phyloP scores from a whole-genome alignment of 2,329 filamentous ascomycete genomes.

The Celoporthe dispersa region DNA sequence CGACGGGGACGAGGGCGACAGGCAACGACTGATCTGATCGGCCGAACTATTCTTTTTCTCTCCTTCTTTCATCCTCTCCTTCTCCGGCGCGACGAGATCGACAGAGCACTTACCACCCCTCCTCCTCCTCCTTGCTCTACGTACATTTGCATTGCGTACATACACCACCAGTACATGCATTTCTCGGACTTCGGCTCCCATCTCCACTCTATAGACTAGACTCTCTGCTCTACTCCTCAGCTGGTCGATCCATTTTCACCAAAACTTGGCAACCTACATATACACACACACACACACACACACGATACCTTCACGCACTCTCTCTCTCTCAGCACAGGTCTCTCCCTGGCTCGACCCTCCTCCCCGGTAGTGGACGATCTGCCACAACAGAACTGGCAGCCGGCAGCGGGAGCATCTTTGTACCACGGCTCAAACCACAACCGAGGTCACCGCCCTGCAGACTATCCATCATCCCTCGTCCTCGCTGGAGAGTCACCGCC shows the following conservation, averaged over 20 bases:
- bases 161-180: slow-evolving; percentile 2
- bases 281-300: background rate
- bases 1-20: background rate
- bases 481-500: background rate
- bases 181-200: background rate
- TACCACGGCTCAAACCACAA: background rate
- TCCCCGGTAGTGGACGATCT: background rate
- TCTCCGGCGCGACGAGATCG: background rate
- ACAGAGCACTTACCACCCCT: background rate
- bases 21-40: background rate
- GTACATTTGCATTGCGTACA: background rate
- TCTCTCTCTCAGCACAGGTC: background rate
- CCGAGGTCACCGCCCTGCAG: background rate
- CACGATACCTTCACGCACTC: background rate
- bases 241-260: background rate
- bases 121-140: background rate
- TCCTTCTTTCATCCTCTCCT: background rate
- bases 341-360: background rate
- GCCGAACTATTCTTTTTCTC: background rate
- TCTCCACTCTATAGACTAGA: slow-evolving; percentile 1
- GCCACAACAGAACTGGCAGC: background rate
- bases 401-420: slow-evolving; percentile 1
- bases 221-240: background rate
- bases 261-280: background rate
- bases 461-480: background rate